These are phyloP conservation scores for Stellera chamaejasme DNA, from an alignment of 345 rosid species.

Conservation along the genomic window DNA sequence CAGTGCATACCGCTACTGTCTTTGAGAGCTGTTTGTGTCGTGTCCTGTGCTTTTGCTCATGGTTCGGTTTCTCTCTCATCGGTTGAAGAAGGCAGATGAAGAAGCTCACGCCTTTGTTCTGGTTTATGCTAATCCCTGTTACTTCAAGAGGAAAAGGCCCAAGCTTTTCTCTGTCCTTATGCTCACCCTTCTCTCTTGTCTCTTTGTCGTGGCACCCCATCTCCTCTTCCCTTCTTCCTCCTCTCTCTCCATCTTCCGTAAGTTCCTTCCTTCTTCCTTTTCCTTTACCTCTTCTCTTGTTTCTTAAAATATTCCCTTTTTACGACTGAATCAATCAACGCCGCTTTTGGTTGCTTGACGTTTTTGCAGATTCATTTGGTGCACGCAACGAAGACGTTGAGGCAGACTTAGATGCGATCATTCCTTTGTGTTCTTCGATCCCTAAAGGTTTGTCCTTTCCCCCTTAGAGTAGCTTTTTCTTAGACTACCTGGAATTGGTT, in stretches of 20 bases:
- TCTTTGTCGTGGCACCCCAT: slow-evolving; percentile 45
- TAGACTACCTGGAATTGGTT: neutral
- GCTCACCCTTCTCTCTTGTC: slow-evolving; percentile 58
- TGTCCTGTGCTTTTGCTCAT: too few species aligned
- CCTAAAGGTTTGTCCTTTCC: slow-evolving; percentile 41
- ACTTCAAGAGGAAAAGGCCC: slow-evolving; percentile 42
- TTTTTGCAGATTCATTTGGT: slow-evolving; percentile 49
- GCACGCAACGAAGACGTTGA: slow-evolving; percentile 26
- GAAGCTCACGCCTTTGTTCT: slow-evolving; percentile 20
- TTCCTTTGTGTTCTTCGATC: slow-evolving; percentile 42
- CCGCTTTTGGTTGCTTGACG: slow-evolving; percentile 1
- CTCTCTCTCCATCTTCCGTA: slow-evolving; percentile 47
- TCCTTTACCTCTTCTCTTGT: neutral
- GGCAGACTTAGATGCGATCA: slow-evolving; percentile 18
- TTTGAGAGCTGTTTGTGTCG: too few species aligned
- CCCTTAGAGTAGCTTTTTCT: neutral
- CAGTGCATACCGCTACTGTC: too few species aligned
- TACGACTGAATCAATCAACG: slow-evolving; percentile 1
- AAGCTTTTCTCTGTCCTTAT: slow-evolving; percentile 49
- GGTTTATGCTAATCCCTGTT: slow-evolving; percentile 23
- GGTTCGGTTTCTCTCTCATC: slow-evolving; percentile 14
- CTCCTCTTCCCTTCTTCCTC: slow-evolving; percentile 38
- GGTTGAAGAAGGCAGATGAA: slow-evolving; percentile 42
- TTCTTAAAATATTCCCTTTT: neutral
- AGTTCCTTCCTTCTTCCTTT: slow-evolving; percentile 11